Evolutionary conservation across 108 stramenopile species (phyloP).

Genomic region (Pinguiococcus pyrenoidosus): DNA sequence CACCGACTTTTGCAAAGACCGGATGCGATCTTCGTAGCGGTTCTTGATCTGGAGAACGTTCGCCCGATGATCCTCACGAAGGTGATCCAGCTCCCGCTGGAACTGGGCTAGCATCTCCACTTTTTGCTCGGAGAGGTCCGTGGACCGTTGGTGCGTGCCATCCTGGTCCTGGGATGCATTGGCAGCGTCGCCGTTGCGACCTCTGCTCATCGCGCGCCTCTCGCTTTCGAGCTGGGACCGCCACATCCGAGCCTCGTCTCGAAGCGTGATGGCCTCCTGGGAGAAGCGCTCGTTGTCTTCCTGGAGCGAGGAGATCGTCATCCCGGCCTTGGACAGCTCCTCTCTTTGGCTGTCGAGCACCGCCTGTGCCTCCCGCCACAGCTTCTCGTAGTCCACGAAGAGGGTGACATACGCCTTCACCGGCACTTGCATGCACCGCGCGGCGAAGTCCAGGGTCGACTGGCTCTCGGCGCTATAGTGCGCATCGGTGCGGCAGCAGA

Average conservation of each 20-base stretch:
- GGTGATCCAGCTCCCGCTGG: background rate
- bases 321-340: background rate
- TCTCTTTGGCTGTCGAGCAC: slow-evolving; percentile 4
- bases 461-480: slow-evolving; percentile 13
- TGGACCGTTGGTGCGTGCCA: background rate
- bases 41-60: slow-evolving; percentile 2
- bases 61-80: background rate
- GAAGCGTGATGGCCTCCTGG: too few species aligned
- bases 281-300: slow-evolving; percentile 2
- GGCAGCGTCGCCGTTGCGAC: background rate
- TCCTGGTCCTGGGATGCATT: slow-evolving; percentile 1
- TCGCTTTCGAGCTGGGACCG: too few species aligned
- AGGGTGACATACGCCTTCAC: slow-evolving; percentile 8
- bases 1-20: slow-evolving; percentile 15
- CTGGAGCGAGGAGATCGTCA: background rate
- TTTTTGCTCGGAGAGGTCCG: slow-evolving; percentile 1
- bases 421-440: slow-evolving; percentile 12
- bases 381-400: slow-evolving; percentile 15
- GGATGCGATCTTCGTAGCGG: slow-evolving; percentile 11
- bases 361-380: slow-evolving; percentile 14
- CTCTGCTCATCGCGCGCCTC: background rate
- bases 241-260: too few species aligned
- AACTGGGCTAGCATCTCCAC: slow-evolving; percentile 7
- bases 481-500: background rate
- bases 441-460: slow-evolving; percentile 24